Evolutionary conservation across 768 basidiomycete genomes (phyloP).

Genomic region (Phlebiopsis flavidoalba): DNA sequence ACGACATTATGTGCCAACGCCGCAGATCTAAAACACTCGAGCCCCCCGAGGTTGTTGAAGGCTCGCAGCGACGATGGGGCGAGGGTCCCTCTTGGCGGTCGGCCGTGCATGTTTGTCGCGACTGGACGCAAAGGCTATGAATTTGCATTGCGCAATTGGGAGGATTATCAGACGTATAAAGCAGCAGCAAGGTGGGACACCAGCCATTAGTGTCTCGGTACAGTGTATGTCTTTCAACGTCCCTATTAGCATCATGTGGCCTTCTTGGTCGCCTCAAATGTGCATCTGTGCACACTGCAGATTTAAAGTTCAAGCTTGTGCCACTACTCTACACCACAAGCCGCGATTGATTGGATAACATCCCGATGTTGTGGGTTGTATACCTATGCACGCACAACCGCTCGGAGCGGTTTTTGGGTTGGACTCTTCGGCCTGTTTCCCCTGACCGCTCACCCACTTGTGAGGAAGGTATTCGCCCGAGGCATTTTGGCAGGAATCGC

Average conservation of each 20-base stretch:
- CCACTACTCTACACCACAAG: no score
- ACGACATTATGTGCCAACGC: constrained; percentile 26
- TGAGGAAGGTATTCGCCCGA: no score
- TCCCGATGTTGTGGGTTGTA: no score
- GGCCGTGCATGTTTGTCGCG: constrained; percentile 24
- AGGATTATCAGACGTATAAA: constrained; percentile 7
- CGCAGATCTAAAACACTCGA: constrained; percentile 29
- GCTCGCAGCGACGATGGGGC: constrained; percentile 14
- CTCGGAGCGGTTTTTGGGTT: no score
- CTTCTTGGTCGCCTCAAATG: neutral
- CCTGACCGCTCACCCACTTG: no score
- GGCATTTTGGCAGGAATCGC: no score
- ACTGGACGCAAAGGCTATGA: constrained; percentile 25
- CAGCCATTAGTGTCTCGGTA: neutral
- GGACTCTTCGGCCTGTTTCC: no score
- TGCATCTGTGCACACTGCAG: neutral
- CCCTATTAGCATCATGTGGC: neutral
- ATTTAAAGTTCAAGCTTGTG: no score
- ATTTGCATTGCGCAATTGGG: constrained; percentile 19
- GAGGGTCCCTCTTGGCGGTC: constrained; percentile 19
- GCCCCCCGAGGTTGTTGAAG: constrained; percentile 20
- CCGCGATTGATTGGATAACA: no score
- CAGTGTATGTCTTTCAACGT: neutral
- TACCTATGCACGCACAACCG: no score
- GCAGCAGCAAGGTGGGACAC: neutral